Evolutionary conservation across 1,284 basidiomycete species (phyloP).

Genomic region (Kwoniella shivajii): DNA sequence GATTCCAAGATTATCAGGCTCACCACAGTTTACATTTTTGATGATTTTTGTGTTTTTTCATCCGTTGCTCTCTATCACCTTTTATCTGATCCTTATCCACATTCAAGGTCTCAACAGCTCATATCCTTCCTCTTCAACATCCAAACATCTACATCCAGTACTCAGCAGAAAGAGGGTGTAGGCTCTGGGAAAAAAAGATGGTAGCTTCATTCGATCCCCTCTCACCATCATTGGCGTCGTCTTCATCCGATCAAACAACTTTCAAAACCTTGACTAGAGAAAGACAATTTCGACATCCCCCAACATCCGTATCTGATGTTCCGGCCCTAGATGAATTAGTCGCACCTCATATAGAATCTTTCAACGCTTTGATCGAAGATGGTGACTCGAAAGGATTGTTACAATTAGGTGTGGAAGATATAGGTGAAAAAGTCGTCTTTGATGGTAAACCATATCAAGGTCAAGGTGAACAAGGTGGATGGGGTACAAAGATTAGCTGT

Average conservation of each 20-base stretch:
- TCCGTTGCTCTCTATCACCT: too few relatives aligned
- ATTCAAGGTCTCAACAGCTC: too few relatives aligned
- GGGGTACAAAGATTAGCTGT: slow-evolving; percentile 82
- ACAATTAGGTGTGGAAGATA: slow-evolving; percentile 76
- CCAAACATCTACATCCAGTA: too few relatives aligned
- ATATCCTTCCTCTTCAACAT: too few relatives aligned
- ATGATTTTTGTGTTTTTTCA: too few relatives aligned
- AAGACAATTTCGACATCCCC: slow-evolving; percentile 76
- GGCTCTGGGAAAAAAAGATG: slow-evolving; percentile 8
- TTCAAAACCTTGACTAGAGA: slow-evolving; percentile 89
- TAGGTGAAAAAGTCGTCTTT: slow-evolving; percentile 88
- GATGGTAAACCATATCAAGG: slow-evolving; percentile 65
- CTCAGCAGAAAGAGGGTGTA: not conserved
- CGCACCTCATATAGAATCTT: slow-evolving; percentile 90
- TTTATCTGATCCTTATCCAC: too few relatives aligned
- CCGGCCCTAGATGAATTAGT: slow-evolving; percentile 91
- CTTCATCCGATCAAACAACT: slow-evolving; percentile 42
- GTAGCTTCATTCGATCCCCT: slow-evolving; percentile 45
- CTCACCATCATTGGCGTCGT: slow-evolving; percentile 41
- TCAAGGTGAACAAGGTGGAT: slow-evolving; percentile 58
- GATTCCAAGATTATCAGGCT: too few relatives aligned
- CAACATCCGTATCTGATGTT: slow-evolving; percentile 68
- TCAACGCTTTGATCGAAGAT: slow-evolving; percentile 91
- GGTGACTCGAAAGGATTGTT: slow-evolving; percentile 77
- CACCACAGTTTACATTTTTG: too few relatives aligned